These are phyloP conservation scores for Lipomyces anomalus DNA, from an alignment of 805 yeast genomes.

Conservation along the genomic window DNA sequence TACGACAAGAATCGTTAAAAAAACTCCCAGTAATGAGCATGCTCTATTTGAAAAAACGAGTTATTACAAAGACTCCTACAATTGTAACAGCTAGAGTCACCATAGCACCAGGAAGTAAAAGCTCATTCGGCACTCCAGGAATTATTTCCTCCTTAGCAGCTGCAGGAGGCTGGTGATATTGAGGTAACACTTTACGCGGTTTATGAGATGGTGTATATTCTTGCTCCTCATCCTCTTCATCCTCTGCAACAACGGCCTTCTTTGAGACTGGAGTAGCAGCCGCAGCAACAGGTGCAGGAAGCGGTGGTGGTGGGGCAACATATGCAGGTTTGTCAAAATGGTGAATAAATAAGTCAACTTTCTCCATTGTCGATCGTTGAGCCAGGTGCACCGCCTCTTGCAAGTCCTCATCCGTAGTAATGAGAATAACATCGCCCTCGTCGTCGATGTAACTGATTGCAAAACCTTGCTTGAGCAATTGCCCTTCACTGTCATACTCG, in stretches of 20 bases:
- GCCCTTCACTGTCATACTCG: slow-evolving; percentile 17
- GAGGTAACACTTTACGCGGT: slow-evolving; percentile 1
- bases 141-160: slow-evolving; percentile 32
- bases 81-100: slow-evolving; percentile 55
- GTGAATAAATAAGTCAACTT: slow-evolving; percentile 69
- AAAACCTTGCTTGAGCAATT: slow-evolving; percentile 33
- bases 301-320: slow-evolving; percentile 14
- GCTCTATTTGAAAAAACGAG: too few species aligned
- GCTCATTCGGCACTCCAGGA: slow-evolving; percentile 55
- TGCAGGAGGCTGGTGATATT: slow-evolving; percentile 7
- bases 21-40: too few species aligned
- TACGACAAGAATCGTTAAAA: too few species aligned
- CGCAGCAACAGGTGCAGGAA: slow-evolving; percentile 22
- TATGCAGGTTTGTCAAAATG: slow-evolving; percentile 49
- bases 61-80: slow-evolving; percentile 49
- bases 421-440: slow-evolving; percentile 74
- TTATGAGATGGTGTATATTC: too few species aligned
- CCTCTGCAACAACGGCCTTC: neutral
- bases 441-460: slow-evolving; percentile 78
- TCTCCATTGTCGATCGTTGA: slow-evolving; percentile 44
- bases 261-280: slow-evolving; percentile 23
- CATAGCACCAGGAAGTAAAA: slow-evolving; percentile 59
- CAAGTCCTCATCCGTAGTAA: slow-evolving; percentile 69
- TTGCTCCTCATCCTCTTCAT: neutral
- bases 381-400: slow-evolving; percentile 63